Conservation (phyloP, 73 alveolate species). For the Blepharisma japonicum region DNA sequence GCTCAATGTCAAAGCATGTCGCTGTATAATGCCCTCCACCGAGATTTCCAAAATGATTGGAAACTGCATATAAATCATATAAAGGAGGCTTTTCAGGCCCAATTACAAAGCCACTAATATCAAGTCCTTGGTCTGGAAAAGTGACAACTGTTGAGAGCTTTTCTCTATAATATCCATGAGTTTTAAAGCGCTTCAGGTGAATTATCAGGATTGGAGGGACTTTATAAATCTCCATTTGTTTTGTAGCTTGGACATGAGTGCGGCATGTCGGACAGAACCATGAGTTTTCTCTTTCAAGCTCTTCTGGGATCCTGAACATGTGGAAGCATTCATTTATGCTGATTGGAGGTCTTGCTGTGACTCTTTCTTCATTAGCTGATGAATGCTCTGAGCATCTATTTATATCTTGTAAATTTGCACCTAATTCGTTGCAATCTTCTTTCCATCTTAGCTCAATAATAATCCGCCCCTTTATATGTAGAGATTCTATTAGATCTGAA, state of each 20-base stretch:
- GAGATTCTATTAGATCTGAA: not conserved
- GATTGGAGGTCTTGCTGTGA: constrained; percentile 45
- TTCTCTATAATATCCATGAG: constrained; percentile 54
- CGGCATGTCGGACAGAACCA: constrained; percentile 73
- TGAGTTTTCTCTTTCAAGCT: constrained; percentile 80
- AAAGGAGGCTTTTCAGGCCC: constrained; percentile 45
- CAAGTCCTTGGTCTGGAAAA: constrained; percentile 64
- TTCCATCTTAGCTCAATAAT: constrained; percentile 19
- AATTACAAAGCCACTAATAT: constrained; percentile 67
- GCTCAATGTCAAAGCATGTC: constrained; percentile 64
- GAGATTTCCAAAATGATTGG: constrained; percentile 95
- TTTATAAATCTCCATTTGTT: constrained; percentile 79
- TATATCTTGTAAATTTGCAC: constrained; percentile 2
- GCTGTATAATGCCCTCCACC: constrained; percentile 99
- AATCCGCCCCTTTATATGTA: not conserved
- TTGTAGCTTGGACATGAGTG: constrained; percentile 70
- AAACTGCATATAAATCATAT: constrained; percentile 90
- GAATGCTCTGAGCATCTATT: constrained; percentile 24
- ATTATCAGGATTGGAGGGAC: constrained; percentile 72
- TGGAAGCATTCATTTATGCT: constrained; percentile 79
- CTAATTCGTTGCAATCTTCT: not conserved
- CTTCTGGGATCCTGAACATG: constrained; percentile 92
- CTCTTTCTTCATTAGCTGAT: not conserved
- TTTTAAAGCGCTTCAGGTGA: constrained; percentile 78
- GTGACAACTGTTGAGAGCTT: constrained; percentile 61